Evolutionary conservation across 192 early-diverging fungal species (phyloP).

Genomic region (Radiomyces spectabilis): DNA sequence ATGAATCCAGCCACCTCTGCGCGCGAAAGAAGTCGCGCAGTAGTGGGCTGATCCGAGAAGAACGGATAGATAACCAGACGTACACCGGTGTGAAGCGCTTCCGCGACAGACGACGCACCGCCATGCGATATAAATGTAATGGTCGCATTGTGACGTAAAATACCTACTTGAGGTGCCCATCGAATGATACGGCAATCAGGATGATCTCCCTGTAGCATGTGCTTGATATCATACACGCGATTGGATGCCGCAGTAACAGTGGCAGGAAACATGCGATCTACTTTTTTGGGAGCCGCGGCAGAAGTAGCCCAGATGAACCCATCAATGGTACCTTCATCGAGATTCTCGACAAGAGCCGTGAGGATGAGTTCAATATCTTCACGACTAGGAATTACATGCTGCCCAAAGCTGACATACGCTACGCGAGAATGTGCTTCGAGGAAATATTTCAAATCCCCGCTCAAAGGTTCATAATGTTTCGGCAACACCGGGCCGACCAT

Average conservation of each 20-base stretch:
- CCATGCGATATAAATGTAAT: conserved; percentile 23
- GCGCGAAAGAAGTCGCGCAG: neutral
- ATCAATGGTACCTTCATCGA: conserved; percentile 13
- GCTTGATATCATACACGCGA: neutral
- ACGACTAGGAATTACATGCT: neutral
- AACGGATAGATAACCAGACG: conserved; percentile 22
- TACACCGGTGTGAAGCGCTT: conserved; percentile 18
- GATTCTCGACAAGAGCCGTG: conserved; percentile 4
- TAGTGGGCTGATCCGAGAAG: conserved; percentile 19
- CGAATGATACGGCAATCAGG: neutral
- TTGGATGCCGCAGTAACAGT: neutral
- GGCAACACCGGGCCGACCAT: conserved; percentile 21
- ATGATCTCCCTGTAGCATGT: neutral
- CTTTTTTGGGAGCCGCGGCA: neutral
- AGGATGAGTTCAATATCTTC: conserved; percentile 7
- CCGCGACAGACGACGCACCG: conserved; percentile 17
- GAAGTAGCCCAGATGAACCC: conserved; percentile 24
- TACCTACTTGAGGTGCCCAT: conserved; percentile 27
- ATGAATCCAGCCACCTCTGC: neutral
- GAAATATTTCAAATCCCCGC: neutral
- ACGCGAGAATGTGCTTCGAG: conserved; percentile 10
- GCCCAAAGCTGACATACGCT: conserved; percentile 24
- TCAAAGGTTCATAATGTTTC: conserved; percentile 14
- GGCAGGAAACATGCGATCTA: no score
- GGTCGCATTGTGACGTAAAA: conserved; percentile 16